Evolutionary conservation across 306 rosid genomes (phyloP).

Genomic region (Vachellia pachyceras): DNA sequence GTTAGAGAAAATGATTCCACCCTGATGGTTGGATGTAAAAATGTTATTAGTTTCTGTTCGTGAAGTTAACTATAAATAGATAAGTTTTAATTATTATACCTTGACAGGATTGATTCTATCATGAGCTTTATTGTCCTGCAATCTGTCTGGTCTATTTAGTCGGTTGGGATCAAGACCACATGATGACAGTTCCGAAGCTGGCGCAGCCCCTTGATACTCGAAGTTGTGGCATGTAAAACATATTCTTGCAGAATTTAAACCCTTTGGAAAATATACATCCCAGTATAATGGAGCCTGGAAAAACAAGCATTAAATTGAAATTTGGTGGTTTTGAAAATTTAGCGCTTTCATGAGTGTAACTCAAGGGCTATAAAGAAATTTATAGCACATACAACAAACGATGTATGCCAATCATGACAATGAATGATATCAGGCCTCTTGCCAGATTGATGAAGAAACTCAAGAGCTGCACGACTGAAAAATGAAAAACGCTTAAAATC

Average conservation of each 20-base stretch:
- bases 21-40: conserved; percentile 54
- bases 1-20: conserved; percentile 92
- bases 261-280: not conserved
- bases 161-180: conserved; percentile 82
- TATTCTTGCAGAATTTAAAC: conserved; percentile 8
- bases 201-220: not conserved
- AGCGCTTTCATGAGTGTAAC: not conserved
- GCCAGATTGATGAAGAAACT: conserved; percentile 90
- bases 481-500: conserved; percentile 89
- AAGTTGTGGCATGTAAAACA: conserved; percentile 8
- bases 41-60: conserved; percentile 25
- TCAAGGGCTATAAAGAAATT: not conserved
- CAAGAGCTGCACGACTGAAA: conserved; percentile 94
- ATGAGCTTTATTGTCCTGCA: conserved; percentile 87
- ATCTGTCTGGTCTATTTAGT: conserved; percentile 77
- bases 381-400: conserved; percentile 52
- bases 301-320: not conserved
- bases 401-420: conserved; percentile 89
- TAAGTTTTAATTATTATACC: conserved; percentile 46
- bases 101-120: conserved; percentile 83
- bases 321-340: not conserved
- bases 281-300: not conserved
- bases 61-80: not conserved
- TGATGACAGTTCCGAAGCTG: conserved; percentile 68
- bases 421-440: conserved; percentile 95